These are phyloP conservation scores for Debaryomyces subglobosus DNA, from an alignment of 1,139 yeast genomes.

Conservation along the genomic window DNA sequence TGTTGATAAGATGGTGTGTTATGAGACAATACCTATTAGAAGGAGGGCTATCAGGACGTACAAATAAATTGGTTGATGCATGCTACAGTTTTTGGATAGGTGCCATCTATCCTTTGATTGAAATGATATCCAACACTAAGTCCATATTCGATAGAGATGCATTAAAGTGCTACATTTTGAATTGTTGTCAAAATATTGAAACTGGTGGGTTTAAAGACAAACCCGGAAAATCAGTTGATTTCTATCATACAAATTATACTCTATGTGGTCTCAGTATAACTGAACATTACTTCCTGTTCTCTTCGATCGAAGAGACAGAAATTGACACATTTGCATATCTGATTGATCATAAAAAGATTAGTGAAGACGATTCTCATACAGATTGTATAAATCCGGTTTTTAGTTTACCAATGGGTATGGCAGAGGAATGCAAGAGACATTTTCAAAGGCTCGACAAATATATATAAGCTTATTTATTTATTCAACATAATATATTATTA, in stretches of 20 bases:
- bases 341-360: slow-evolving; percentile 22
- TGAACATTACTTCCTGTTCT: slow-evolving; percentile 51
- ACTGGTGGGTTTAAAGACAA: slow-evolving; percentile 85
- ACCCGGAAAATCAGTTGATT: slow-evolving; percentile 81
- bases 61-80: slow-evolving; percentile 93
- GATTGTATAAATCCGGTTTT: slow-evolving; percentile 61
- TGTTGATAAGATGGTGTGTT: slow-evolving; percentile 64
- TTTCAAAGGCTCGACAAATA: slow-evolving; percentile 11
- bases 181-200: slow-evolving; percentile 66
- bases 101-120: slow-evolving; percentile 67
- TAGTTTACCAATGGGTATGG: slow-evolving; percentile 52
- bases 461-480: not conserved
- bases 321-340: slow-evolving; percentile 29
- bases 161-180: slow-evolving; percentile 65
- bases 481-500: not conserved
- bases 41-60: slow-evolving; percentile 88
- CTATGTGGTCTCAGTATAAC: slow-evolving; percentile 75
- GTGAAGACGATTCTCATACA: slow-evolving; percentile 28
- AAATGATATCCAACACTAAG: slow-evolving; percentile 35
- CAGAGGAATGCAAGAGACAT: slow-evolving; percentile 23
- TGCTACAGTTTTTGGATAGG: slow-evolving; percentile 98
- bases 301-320: not conserved
- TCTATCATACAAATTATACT: slow-evolving; percentile 88
- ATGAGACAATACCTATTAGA: slow-evolving; percentile 71
- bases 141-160: slow-evolving; percentile 55